Conservation (phyloP, 1,139 yeast genomes). For the Suhomyces chickasaworum region DNA sequence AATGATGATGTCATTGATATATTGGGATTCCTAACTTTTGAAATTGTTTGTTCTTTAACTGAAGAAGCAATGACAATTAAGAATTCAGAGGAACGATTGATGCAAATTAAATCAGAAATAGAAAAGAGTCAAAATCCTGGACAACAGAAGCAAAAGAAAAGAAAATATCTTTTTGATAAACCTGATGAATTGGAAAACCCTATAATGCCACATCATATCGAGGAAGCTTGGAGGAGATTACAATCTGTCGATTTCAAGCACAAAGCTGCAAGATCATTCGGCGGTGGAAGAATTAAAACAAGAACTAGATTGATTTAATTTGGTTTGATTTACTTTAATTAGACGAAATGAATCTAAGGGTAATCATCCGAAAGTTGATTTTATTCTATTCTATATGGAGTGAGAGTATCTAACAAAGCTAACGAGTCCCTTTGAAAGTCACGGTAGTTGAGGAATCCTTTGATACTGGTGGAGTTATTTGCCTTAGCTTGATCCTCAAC, state of each 20-base stretch:
- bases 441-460: conserved; percentile 37
- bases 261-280: conserved; percentile 69
- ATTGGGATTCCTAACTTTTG: conserved; percentile 91
- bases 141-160: conserved; percentile 26
- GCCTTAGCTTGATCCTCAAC: conserved; percentile 25
- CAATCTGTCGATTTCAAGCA: conserved; percentile 65
- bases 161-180: conserved; percentile 79
- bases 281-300: conserved; percentile 64
- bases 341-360: no score
- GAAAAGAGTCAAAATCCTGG: conserved; percentile 24
- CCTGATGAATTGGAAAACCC: conserved; percentile 90
- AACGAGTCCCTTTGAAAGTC: conserved; percentile 33
- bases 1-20: conserved; percentile 97
- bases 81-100: conserved; percentile 57
- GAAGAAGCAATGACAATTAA: conserved; percentile 88
- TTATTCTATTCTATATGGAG: conserved; percentile 1
- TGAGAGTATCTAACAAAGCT: conserved; percentile 10
- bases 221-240: conserved; percentile 87
- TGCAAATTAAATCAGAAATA: conserved; percentile 38
- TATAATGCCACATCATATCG: conserved; percentile 76
- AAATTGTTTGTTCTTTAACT: conserved; percentile 90
- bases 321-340: no score
- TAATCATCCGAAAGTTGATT: no score
- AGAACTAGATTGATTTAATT: conserved; percentile 45
- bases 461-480: conserved; percentile 27